Evolutionary conservation across 352 stramenopile species (phyloP), one percentile per base, ranked within the genome.

Genomic region (Pythium rishiriense): DNA sequence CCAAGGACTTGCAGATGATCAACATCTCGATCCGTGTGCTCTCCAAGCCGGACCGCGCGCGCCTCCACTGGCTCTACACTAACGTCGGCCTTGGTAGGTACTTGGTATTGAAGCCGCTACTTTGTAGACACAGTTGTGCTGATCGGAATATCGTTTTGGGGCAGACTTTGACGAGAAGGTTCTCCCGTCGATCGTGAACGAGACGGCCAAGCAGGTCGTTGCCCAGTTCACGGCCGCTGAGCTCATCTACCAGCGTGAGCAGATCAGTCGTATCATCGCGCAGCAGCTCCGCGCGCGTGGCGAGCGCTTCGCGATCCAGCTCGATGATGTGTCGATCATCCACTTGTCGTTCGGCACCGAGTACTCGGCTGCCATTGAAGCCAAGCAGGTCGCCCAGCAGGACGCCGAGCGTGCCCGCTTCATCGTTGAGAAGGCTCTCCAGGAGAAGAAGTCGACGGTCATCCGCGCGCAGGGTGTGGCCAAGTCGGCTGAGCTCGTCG

Each of bases 381-480:
- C 95, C 39, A 99, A 99, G 87, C 98, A 99, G 84, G 97, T 99
- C 62, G 97, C 98, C 7, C 97, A 99, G 84, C 98, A 99, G 87
- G 98, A 99, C 49, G 97, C 97, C 25, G 97, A 99, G 74, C 91
- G 97, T 67, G 97, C 97, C 28, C 97, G 98, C 62, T 99, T 99
- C 84, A 77, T 99, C 50, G 98, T 99, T 29, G 90, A 99, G 72
- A 96, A 97, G 71, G 98, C 98, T 12, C 79, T 98, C 28, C 97
- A 99, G 80, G 98, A 99, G 83, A 99, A 99, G 93, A 97, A 98
- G 82, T 98, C 93, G 54, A 99, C 98, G 58, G 91, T 99, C 64
- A 99, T 98, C 68, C 96, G 96, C 70, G 93, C 92, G 50, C 83
- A 98, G 68, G 98, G 97, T 97, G 97, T 99, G 85, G 97, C 98